A percentile compares a stretch with the other conserved stretches of the same genome.
phyloP scores from a whole-genome alignment of 352 stramenopile species.

The Phytophthora litchii region DNA sequence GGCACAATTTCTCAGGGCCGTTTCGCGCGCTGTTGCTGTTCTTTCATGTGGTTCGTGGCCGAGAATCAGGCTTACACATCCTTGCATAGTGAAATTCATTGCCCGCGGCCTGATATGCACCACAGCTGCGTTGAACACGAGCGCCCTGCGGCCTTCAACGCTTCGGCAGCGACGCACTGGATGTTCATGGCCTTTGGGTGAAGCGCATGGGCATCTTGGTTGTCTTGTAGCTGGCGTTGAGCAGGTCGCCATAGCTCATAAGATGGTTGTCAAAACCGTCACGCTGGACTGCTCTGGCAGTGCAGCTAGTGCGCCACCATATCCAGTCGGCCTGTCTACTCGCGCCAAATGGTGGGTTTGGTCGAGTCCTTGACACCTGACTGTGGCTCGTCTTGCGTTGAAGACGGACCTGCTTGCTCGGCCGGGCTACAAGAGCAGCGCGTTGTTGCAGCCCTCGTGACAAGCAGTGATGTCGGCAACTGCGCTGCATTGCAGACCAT shows the following conservation, averaged over 20 bases:
- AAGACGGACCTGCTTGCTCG: slow-evolving; percentile 16
- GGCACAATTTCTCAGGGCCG: slow-evolving; percentile 19
- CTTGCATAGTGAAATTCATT: slow-evolving; percentile 18
- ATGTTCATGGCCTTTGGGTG: too few species aligned
- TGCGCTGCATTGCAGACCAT: not conserved
- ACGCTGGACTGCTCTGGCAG: not conserved
- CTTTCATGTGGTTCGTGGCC: not conserved
- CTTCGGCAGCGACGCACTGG: not conserved
- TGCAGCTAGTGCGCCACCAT: slow-evolving; percentile 3
- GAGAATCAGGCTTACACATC: slow-evolving; percentile 26
- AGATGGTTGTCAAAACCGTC: slow-evolving; percentile 6
- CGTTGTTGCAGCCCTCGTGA: not conserved
- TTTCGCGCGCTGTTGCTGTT: slow-evolving; percentile 18
- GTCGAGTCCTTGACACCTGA: slow-evolving; percentile 9
- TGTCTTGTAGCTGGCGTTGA: not conserved
- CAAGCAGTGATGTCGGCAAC: not conserved
- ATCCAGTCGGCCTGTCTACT: slow-evolving; percentile 29
- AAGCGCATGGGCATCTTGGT: too few species aligned
- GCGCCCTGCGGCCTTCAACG: not conserved
- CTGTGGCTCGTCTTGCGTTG: slow-evolving; percentile 19
- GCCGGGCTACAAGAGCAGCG: slow-evolving; percentile 14
- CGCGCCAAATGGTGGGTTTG: slow-evolving; percentile 15
- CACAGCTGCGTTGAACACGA: slow-evolving; percentile 14
- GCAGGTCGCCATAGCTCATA: not conserved
- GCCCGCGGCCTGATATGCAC: slow-evolving; percentile 25